Evolutionary conservation across 1,284 basidiomycete species (phyloP).

Genomic region (Amylostereum chailletii): DNA sequence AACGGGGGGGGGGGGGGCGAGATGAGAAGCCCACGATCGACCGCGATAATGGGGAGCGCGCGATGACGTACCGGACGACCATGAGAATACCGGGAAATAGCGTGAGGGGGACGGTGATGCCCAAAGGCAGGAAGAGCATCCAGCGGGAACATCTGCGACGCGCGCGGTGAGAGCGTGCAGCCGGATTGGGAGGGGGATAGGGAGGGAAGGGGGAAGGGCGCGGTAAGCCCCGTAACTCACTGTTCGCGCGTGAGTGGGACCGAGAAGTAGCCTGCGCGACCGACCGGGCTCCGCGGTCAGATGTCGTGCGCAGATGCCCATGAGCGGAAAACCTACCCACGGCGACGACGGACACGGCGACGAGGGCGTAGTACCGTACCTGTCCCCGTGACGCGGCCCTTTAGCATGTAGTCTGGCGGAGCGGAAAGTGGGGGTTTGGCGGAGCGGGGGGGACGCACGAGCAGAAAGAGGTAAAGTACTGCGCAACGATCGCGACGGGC

Average conservation of each 20-base stretch:
- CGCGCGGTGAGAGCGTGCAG: too few relatives aligned
- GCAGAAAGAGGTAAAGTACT: conserved; percentile 13
- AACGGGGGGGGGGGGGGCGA: not conserved
- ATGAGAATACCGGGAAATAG: conserved; percentile 13
- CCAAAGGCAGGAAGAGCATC: conserved; percentile 5
- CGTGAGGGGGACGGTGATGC: conserved; percentile 10
- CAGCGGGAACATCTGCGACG: not conserved
- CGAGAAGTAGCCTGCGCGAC: conserved; percentile 9
- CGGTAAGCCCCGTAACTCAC: conserved; percentile 1
- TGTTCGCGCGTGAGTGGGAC: conserved; percentile 10
- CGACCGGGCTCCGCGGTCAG: not conserved
- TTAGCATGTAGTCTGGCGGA: too few relatives aligned
- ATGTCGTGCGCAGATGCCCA: not conserved
- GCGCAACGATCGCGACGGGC: not conserved
- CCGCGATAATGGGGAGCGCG: not conserved
- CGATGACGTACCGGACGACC: conserved; percentile 10
- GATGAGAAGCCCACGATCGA: not conserved
- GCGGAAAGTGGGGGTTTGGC: not conserved
- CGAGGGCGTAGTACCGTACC: conserved; percentile 11
- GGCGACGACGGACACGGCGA: conserved; percentile 10
- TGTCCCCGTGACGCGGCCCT: not conserved
- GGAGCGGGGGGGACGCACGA: conserved; percentile 1
- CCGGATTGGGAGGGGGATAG: not conserved
- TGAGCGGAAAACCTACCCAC: conserved; percentile 6
- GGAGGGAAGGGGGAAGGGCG: too few relatives aligned